Evolutionary conservation across 2,329 filamentous ascomycete genomes (phyloP).

Genomic region (Talaromyces amestolkiae): DNA sequence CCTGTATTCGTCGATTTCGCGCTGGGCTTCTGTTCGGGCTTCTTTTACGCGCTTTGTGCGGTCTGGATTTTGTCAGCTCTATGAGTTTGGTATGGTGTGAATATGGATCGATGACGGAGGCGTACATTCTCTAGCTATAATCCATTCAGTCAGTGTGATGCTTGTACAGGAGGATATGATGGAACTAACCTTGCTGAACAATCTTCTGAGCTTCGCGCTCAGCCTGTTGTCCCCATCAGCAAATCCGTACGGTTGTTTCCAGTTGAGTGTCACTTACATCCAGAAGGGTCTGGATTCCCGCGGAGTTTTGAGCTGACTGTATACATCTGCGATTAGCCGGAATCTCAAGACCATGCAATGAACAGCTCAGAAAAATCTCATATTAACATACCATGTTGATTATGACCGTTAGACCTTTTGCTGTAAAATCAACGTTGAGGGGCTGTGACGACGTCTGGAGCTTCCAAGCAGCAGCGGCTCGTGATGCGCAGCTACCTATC

Average conservation of each 20-base stretch:
- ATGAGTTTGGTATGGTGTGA: conserved; percentile 18
- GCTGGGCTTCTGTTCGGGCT: conserved; percentile 92
- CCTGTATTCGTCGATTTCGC: conserved; percentile 93
- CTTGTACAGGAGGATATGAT: not conserved
- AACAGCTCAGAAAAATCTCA: not conserved
- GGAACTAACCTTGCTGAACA: conserved; percentile 79
- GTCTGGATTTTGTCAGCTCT: conserved; percentile 51
- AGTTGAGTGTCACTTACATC: conserved; percentile 65
- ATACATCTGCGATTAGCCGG: conserved; percentile 5
- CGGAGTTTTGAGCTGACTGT: conserved; percentile 96
- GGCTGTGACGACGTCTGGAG: conserved; percentile 3
- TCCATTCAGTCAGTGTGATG: conserved; percentile 14
- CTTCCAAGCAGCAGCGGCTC: not conserved
- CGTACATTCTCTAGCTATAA: conserved; percentile 80
- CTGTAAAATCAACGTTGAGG: not conserved
- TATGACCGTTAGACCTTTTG: not conserved
- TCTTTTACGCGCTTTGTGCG: conserved; percentile 97
- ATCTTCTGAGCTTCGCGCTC: conserved; percentile 99
- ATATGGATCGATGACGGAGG: not conserved
- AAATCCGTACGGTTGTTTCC: not conserved
- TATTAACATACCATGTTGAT: conserved; percentile 16
- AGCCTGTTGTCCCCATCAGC: conserved; percentile 57
- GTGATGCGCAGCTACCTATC: conserved; percentile 1
- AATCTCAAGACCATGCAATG: not conserved
- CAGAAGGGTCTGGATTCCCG: conserved; percentile 96